Conservation (phyloP, 768 basidiomycete species). For the Boletus rubescentipes region DNA sequence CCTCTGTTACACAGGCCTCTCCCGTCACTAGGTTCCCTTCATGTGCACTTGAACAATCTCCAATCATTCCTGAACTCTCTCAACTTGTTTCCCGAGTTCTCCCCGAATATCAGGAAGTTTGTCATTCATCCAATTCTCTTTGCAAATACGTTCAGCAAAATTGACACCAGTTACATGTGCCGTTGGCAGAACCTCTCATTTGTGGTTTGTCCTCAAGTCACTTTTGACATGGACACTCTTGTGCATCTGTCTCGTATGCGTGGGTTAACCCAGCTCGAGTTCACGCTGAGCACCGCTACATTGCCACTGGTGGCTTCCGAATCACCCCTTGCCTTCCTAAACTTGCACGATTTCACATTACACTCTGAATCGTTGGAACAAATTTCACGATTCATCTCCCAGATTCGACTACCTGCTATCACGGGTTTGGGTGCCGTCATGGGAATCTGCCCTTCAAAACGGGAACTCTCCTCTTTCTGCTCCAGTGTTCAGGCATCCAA, state of each 20-base stretch:
- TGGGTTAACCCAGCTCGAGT: neutral
- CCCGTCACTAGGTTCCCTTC: neutral
- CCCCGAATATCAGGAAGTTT: neutral
- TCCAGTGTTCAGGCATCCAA: neutral
- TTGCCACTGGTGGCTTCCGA: neutral
- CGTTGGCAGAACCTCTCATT: neutral
- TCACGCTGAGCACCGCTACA: neutral
- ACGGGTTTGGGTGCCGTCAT: neutral
- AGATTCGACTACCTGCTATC: neutral
- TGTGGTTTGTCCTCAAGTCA: neutral
- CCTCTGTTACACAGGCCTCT: neutral
- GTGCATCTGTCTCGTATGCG: slow-evolving; percentile 1
- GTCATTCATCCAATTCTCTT: neutral
- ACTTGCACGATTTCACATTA: neutral
- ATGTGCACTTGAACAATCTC: neutral
- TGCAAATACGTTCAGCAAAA: neutral
- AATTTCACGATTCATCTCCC: neutral
- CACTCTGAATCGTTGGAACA: neutral
- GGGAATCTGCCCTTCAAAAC: neutral
- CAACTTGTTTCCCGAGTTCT: neutral
- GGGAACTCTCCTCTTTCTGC: neutral
- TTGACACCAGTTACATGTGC: neutral
- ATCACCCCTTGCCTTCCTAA: neutral
- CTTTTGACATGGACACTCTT: neutral
- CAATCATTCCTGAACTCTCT: neutral